Percentiles rank a stretch among this genome's conserved stretches.
Evolutionary conservation across 2,329 filamentous ascomycete species (phyloP).

Genomic region (Colletotrichum chrysophilum): DNA sequence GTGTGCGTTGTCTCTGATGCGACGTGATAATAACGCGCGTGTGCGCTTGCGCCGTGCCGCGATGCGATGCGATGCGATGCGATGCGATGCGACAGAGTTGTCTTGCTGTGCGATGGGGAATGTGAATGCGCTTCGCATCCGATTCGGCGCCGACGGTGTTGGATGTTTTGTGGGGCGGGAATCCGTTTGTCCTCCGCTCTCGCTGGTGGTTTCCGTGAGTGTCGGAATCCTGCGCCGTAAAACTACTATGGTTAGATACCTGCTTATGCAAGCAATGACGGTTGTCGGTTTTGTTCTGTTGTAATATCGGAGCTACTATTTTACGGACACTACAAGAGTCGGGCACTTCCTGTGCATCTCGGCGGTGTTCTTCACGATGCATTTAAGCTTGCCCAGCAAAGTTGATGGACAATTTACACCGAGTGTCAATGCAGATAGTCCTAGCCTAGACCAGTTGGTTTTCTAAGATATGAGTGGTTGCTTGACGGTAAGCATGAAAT

Average conservation of each 20-base stretch:
- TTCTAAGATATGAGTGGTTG: background rate
- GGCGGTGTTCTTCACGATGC: background rate
- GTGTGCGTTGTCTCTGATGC: background rate
- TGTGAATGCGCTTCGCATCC: constrained; percentile 4
- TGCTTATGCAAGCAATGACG: background rate
- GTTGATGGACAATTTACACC: background rate
- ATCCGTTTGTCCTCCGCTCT: constrained; percentile 1
- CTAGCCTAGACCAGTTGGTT: background rate
- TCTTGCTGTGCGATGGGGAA: background rate
- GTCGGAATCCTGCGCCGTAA: background rate
- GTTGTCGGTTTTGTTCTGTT: background rate
- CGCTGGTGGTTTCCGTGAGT: background rate
- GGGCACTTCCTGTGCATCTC: background rate
- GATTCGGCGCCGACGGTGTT: constrained; percentile 1
- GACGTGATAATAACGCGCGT: background rate
- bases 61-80: background rate
- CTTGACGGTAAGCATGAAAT: background rate
- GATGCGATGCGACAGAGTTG: background rate
- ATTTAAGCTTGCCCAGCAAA: background rate
- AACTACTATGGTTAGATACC: background rate
- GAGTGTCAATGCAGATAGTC: background rate
- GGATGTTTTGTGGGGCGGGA: background rate
- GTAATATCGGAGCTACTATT: background rate
- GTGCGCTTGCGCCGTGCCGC: background rate
- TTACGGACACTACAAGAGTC: background rate